Percentiles rank a stretch among this genome's conserved stretches.
phyloP scores from a whole-genome alignment of 192 early-diverging fungal species.

The Phycomyces blakesleeanus region DNA sequence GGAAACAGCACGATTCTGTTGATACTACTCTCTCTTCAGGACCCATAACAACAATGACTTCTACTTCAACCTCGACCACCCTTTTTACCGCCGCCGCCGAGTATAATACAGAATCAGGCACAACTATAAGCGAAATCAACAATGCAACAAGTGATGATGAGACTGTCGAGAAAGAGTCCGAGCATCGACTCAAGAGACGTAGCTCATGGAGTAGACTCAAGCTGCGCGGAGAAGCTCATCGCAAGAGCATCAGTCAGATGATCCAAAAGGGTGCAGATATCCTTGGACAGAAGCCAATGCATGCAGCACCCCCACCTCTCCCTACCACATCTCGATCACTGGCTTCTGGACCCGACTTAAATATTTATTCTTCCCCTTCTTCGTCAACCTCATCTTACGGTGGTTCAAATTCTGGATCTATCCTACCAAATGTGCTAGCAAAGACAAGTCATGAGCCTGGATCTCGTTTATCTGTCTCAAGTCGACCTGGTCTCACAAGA shows the following conservation, averaged over 20 bases:
- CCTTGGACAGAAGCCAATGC: not conserved
- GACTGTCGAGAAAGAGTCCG: not conserved
- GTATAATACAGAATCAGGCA: not conserved
- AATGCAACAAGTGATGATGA: not conserved
- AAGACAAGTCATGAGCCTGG: not conserved
- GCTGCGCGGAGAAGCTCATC: slow-evolving; percentile 2
- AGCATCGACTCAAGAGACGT: slow-evolving; percentile 9
- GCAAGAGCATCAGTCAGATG: slow-evolving; percentile 13
- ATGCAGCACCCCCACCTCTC: not conserved
- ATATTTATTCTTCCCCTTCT: too few species aligned
- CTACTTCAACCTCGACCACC: slow-evolving; percentile 13
- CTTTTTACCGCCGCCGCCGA: not conserved
- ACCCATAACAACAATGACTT: slow-evolving; percentile 19
- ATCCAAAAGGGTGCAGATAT: slow-evolving; percentile 19
- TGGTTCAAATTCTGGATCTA: not conserved
- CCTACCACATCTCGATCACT: not conserved
- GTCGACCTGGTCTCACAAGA: slow-evolving; percentile 7
- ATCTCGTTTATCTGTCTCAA: not conserved
- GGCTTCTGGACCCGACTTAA: too few species aligned
- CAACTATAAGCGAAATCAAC: not conserved
- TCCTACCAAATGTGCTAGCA: not conserved
- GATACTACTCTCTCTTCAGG: not conserved
- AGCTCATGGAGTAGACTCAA: slow-evolving; percentile 19
- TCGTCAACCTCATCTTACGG: too few species aligned
- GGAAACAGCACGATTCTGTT: not conserved